Conservation (phyloP, 257 asterid genomes). For the Fraxinus anomala region DNA sequence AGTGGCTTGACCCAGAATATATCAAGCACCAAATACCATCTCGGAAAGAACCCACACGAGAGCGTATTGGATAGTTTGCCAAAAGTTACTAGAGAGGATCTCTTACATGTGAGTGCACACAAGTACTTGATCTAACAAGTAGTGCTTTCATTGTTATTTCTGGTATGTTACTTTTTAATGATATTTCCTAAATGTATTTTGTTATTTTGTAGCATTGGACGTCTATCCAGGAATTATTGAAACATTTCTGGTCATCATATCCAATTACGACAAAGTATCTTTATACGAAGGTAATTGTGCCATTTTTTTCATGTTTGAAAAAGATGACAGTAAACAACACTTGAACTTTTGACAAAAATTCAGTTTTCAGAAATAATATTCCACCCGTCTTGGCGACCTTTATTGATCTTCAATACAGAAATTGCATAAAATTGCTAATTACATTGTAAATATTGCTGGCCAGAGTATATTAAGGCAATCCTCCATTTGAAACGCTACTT, state of each 20-base stretch:
- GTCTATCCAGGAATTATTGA: conserved; percentile 80
- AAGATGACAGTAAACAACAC: not conserved
- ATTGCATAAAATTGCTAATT: not conserved
- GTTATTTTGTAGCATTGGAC: conserved; percentile 73
- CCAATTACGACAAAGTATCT: conserved; percentile 81
- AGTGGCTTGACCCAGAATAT: conserved; percentile 74
- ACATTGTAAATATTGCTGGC: not conserved
- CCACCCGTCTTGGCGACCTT: not conserved
- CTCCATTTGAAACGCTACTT: not conserved
- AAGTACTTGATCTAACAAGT: not conserved
- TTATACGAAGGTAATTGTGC: conserved; percentile 61
- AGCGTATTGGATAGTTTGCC: conserved; percentile 85
- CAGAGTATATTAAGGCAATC: not conserved
- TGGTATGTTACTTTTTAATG: conserved; percentile 11
- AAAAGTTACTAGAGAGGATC: conserved; percentile 62
- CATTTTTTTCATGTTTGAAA: conserved; percentile 11
- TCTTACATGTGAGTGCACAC: conserved; percentile 64
- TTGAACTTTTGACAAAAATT: not conserved
- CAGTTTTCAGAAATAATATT: not conserved
- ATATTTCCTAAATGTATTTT: not conserved
- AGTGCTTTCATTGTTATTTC: conserved; percentile 13
- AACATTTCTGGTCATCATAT: conserved; percentile 97
- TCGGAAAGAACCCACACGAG: conserved; percentile 79
- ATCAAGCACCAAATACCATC: conserved; percentile 79
- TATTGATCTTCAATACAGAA: conserved; percentile 1